A percentile compares a stretch with the other conserved stretches of the same genome.
These are phyloP conservation scores for Talaromyces albobiverticillius DNA, from an alignment of 2,329 filamentous ascomycete genomes.

Conservation along the genomic window DNA sequence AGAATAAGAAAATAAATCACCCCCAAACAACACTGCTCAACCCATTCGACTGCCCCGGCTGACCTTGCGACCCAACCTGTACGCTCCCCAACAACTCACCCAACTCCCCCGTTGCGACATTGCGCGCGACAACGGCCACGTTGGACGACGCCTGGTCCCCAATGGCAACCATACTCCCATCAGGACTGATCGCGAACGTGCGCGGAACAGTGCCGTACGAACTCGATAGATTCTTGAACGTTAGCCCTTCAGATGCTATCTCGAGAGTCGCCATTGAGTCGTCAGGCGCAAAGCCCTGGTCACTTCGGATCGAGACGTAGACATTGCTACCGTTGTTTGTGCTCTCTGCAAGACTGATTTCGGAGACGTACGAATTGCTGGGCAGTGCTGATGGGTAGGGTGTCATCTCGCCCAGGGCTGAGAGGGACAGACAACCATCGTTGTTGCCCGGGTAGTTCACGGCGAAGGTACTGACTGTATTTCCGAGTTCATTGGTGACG, in stretches of 20 bases:
- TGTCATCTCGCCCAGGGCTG: conserved; percentile 8
- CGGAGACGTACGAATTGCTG: conserved; percentile 25
- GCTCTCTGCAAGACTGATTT: conserved; percentile 26
- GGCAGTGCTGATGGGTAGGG: conserved; percentile 21
- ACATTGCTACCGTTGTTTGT: conserved; percentile 17
- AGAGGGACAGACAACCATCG: conserved; percentile 24
- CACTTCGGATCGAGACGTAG: conserved; percentile 33
- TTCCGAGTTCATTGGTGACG: conserved; percentile 59
- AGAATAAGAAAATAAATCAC: too few species aligned
- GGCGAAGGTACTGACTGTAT: conserved; percentile 41
- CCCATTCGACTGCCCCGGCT: conserved; percentile 25
- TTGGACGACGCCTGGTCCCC: conserved; percentile 61
- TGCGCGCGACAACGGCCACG: conserved; percentile 60
- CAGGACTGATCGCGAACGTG: conserved; percentile 65
- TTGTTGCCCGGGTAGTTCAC: conserved; percentile 27
- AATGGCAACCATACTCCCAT: conserved; percentile 63
- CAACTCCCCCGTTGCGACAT: conserved; percentile 59
- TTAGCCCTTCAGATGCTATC: conserved; percentile 21
- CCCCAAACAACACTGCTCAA: conserved; percentile 37
- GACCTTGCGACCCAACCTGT: conserved; percentile 28
- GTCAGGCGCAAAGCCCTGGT: conserved; percentile 25
- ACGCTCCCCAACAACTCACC: conserved; percentile 37
- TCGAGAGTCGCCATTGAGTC: conserved; percentile 27
- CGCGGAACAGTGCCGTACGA: conserved; percentile 65
- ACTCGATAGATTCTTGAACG: conserved; percentile 55